Conservation (phyloP, 2,329 filamentous ascomycete species). For the Cladosporium sp. region DNA sequence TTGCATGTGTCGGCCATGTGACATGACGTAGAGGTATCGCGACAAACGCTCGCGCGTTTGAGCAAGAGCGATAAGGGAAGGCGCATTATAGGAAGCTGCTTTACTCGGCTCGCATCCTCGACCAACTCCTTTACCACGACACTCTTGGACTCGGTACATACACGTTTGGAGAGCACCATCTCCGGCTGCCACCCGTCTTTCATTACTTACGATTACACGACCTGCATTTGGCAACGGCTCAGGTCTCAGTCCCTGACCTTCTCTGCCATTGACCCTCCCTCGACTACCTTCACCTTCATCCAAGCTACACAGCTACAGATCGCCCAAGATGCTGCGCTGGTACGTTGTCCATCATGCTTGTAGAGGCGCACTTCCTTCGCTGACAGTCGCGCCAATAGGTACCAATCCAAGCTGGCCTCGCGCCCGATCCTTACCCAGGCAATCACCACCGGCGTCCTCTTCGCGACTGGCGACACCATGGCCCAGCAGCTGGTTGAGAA, state of each 20-base stretch:
- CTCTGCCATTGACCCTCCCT: constrained; percentile 8
- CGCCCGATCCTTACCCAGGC: constrained; percentile 88
- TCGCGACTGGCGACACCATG: constrained; percentile 86
- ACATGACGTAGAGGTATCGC: constrained; percentile 4
- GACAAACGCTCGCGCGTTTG: constrained; percentile 3
- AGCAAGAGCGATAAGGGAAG: constrained; percentile 3
- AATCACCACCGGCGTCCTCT: constrained; percentile 86
- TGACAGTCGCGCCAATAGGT: constrained; percentile 57
- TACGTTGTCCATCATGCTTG: constrained; percentile 31
- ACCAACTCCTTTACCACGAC: background rate
- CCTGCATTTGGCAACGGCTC: constrained; percentile 6
- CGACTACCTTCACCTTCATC: background rate
- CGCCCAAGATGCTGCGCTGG: constrained; percentile 46
- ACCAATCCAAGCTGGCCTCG: constrained; percentile 77
- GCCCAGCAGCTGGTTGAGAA: constrained; percentile 90
- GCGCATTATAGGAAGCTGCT: background rate
- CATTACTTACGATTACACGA: constrained; percentile 9
- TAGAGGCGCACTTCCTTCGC: constrained; percentile 8
- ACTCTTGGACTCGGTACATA: background rate
- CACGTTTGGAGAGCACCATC: background rate
- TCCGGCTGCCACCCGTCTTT: background rate
- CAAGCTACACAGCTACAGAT: background rate
- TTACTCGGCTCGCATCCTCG: background rate
- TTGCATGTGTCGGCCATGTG: background rate
- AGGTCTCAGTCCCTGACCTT: constrained; percentile 16